Percentiles rank a stretch among this genome's conserved stretches.
These are phyloP conservation scores for Nemania serpens DNA, from an alignment of 2,329 filamentous ascomycete genomes.

Conservation along the genomic window DNA sequence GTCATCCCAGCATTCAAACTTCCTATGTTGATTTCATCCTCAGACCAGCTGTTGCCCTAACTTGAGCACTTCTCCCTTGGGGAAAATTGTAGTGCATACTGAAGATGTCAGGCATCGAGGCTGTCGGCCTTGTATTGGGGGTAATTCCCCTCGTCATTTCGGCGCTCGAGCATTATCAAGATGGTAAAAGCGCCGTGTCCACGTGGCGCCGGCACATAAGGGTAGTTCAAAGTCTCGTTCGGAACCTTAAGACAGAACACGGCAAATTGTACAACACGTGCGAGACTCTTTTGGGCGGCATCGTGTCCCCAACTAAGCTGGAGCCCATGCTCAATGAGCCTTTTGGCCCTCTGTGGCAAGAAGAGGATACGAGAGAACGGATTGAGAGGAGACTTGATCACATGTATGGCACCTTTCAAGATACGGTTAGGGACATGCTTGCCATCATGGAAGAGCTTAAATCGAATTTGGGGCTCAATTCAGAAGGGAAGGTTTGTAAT, in stretches of 20 bases:
- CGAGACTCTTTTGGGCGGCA: slow-evolving; percentile 10
- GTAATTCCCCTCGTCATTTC: slow-evolving; percentile 12
- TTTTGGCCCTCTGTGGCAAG: slow-evolving; percentile 6
- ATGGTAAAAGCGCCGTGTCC: neutral
- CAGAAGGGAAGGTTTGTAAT: neutral
- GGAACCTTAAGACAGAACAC: slow-evolving; percentile 15
- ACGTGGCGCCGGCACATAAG: slow-evolving; percentile 9
- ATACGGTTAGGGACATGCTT: slow-evolving; percentile 5
- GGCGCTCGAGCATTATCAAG: slow-evolving; percentile 10
- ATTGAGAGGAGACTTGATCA: slow-evolving; percentile 16
- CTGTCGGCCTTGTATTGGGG: slow-evolving; percentile 5
- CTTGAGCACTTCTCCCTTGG: neutral
- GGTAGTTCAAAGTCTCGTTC: slow-evolving; percentile 5
- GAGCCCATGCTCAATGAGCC: slow-evolving; percentile 8
- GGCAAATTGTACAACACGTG: slow-evolving; percentile 14
- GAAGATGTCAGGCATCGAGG: slow-evolving; percentile 18
- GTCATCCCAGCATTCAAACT: too few species aligned
- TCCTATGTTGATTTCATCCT: too few species aligned
- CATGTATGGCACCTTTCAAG: slow-evolving; percentile 11
- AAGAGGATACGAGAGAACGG: neutral
- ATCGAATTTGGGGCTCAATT: neutral
- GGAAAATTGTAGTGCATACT: neutral
- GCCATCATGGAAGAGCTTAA: slow-evolving; percentile 13
- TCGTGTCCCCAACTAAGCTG: slow-evolving; percentile 1
- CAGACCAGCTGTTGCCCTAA: too few species aligned